Evolutionary conservation across 192 early-diverging fungal species (phyloP).

Genomic region (Backusella westeae): DNA sequence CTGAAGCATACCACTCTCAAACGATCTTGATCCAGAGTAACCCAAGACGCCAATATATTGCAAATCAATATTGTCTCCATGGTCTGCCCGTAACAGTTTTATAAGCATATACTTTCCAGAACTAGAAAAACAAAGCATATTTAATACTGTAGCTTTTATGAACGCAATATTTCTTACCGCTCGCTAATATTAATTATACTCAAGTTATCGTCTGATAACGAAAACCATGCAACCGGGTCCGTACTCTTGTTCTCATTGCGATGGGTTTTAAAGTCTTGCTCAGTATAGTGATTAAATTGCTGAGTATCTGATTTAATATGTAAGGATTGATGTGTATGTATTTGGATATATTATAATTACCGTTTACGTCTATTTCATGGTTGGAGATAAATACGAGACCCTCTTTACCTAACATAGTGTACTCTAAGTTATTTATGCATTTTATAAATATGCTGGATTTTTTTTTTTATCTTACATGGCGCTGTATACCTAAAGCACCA

Average conservation of each 20-base stretch:
- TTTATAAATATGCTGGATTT: not conserved
- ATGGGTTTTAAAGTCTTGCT: slow-evolving; percentile 26
- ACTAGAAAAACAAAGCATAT: slow-evolving; percentile 11
- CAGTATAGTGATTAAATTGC: slow-evolving; percentile 35
- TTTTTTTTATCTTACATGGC: slow-evolving; percentile 36
- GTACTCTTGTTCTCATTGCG: not conserved
- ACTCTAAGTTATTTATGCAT: not conserved
- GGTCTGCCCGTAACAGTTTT: slow-evolving; percentile 43
- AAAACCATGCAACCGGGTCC: slow-evolving; percentile 40
- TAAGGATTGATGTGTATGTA: not conserved
- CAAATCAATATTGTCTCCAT: slow-evolving; percentile 53
- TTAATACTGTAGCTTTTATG: not conserved
- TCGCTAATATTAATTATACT: slow-evolving; percentile 13
- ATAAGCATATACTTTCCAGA: slow-evolving; percentile 53
- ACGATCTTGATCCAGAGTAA: slow-evolving; percentile 27
- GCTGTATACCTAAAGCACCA: slow-evolving; percentile 39
- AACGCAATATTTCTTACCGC: slow-evolving; percentile 14
- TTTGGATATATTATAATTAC: slow-evolving; percentile 1
- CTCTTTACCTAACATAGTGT: slow-evolving; percentile 31
- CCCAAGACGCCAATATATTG: slow-evolving; percentile 56
- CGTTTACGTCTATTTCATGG: slow-evolving; percentile 44
- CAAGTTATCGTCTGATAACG: slow-evolving; percentile 5
- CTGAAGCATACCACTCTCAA: slow-evolving; percentile 13
- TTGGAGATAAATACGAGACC: slow-evolving; percentile 53
- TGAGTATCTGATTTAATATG: slow-evolving; percentile 23